Base-by-base conservation (phyloP, 78 protist genomes). In the Dictyostelium firmibasis region DNA sequence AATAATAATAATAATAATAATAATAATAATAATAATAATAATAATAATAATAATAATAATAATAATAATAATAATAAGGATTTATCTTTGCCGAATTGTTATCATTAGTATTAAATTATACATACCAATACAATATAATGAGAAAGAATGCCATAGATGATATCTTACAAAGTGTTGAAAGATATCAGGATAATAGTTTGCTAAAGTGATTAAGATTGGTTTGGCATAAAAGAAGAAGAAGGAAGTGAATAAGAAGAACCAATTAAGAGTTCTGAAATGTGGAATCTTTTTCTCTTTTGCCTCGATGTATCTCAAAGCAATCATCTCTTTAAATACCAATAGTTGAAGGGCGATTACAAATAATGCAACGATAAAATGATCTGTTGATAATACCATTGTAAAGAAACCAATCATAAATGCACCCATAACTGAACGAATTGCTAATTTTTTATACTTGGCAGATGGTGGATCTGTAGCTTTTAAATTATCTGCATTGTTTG, bases 161-260 rank as follows among this genome's bases (percentile, higher is more conserved):
- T 70, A 94, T 60, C 83, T 36, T n/a, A 81, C 86, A 41, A 78
- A 76, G 27, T 87, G 83, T 69, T 81, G 72, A 64, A 85, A 93
- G 18, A 85, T 20, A 31, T 76, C 77, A 7, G 93, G 82, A 16
- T 70, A 53, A 69, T 38, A 62, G 9, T 29, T 11, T 16, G 91
- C 31, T 20, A 87, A 74, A 29, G 64, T 41, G 3, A 82, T 41
- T 23, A 87, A 14, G 18, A 93, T 47, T 44, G 74, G 84, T 43
- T 92, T 81, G 31, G 96, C 97, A 88, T 96, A 96, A 25, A 97
- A 81, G 78, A 29, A 96, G 77, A 85, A 96, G 92, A 95, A 81
- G 72, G 96, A 77, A 1, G 89, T 43, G 36, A 96, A 31, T 31
- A 97, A 84, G 43, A 96, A 89, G 92, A 83, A 94, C 98, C 98